phyloP scores from a whole-genome alignment of 257 asterid genomes.

The Solanum virginianum region DNA sequence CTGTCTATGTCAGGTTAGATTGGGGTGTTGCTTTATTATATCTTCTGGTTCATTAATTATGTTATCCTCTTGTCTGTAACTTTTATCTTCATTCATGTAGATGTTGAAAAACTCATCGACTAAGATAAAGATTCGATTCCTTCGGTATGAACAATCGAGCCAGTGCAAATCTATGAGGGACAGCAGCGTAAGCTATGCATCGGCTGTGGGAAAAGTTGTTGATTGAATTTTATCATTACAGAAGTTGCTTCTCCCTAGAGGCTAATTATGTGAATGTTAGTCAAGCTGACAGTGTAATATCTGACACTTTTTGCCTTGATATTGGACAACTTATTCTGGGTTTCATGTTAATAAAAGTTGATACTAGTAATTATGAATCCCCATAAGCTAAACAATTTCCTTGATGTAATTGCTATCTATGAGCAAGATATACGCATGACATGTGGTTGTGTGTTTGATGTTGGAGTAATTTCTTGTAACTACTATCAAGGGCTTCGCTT shows the following conservation, averaged over 20 bases:
- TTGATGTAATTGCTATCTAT: neutral
- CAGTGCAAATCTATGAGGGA: conserved; percentile 78
- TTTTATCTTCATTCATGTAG: conserved; percentile 20
- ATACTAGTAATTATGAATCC: neutral
- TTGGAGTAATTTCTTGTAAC: neutral
- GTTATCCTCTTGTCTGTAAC: neutral
- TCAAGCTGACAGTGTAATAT: neutral
- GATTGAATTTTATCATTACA: conserved; percentile 15
- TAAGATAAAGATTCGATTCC: conserved; percentile 62
- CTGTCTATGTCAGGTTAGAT: neutral
- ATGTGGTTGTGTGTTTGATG: neutral
- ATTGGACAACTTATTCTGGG: neutral
- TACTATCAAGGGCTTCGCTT: neutral
- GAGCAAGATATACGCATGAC: neutral
- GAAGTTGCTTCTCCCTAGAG: neutral
- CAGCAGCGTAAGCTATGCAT: conserved; percentile 97
- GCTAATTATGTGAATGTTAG: neutral
- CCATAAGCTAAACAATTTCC: neutral
- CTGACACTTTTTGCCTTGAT: neutral
- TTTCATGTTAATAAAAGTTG: neutral
- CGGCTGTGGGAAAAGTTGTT: conserved; percentile 78
- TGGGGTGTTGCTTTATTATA: neutral
- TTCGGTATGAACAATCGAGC: conserved; percentile 89
- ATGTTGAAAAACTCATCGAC: conserved; percentile 65
- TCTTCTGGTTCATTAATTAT: neutral